Percentiles rank a stretch among this genome's conserved stretches.
Evolutionary conservation across 2,329 filamentous ascomycete species (phyloP).

Genomic region (Fusarium paranaense): DNA sequence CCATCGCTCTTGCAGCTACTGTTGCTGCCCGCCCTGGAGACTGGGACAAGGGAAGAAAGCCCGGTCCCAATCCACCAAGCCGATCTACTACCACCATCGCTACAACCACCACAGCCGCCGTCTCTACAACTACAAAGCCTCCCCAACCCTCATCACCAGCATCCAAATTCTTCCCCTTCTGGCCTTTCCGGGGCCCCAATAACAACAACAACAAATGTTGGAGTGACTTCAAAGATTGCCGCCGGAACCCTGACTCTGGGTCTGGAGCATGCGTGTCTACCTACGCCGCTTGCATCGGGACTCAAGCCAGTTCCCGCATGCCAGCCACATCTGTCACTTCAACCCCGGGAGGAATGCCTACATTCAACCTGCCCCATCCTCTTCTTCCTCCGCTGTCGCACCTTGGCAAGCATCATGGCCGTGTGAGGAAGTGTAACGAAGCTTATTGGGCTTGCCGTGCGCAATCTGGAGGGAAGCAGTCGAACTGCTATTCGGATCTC

Average conservation of each 20-base stretch:
- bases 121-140: neutral
- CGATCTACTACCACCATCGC: neutral
- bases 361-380: neutral
- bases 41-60: neutral
- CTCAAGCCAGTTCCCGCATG: neutral
- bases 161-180: neutral
- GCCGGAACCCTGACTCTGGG: neutral
- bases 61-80: neutral
- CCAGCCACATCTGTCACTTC: neutral
- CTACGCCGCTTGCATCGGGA: neutral
- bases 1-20: neutral
- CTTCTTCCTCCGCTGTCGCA: neutral
- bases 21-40: neutral
- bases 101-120: neutral
- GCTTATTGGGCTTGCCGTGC: neutral
- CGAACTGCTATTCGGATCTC: neutral
- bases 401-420: neutral
- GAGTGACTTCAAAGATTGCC: neutral
- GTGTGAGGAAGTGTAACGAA: neutral
- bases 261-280: neutral
- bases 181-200: neutral
- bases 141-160: neutral
- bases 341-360: neutral
- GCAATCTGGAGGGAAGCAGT: neutral
- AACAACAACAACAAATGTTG: neutral